Conservation (phyloP, 176 grass and related monocot species). For the Bromus sterilis region DNA sequence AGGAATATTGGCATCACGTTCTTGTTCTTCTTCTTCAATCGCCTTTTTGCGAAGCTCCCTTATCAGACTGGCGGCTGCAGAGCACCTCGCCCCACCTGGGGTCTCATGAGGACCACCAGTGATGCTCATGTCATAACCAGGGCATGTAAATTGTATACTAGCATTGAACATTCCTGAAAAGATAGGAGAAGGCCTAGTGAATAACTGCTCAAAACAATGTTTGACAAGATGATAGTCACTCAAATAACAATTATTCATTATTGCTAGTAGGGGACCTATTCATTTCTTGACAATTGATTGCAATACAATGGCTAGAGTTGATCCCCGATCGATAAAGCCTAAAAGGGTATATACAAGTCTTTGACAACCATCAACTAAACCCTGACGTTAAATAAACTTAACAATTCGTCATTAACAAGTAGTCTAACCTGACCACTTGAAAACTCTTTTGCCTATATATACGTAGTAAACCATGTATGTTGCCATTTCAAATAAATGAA, state of each 20-base stretch:
- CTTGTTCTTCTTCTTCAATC: neutral
- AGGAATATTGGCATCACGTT: neutral
- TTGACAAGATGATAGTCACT: too few relatives aligned
- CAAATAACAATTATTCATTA: neutral
- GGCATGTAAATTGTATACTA: too few relatives aligned
- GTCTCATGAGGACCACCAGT: neutral
- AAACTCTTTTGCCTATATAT: neutral
- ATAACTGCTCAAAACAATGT: neutral
- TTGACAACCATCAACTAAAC: neutral
- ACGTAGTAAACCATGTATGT: too few relatives aligned
- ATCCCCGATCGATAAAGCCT: neutral
- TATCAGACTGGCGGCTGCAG: neutral
- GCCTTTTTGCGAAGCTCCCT: neutral
- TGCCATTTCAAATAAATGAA: too few relatives aligned
- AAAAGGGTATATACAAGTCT: neutral
- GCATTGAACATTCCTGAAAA: too few relatives aligned
- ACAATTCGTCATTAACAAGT: neutral
- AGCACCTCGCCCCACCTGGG: neutral
- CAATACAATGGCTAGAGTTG: neutral
- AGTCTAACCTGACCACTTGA: neutral
- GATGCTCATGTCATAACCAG: too few relatives aligned
- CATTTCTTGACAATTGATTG: neutral
- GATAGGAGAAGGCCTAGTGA: neutral
- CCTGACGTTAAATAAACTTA: neutral
- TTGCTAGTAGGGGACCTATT: neutral